A percentile compares a stretch with the other conserved stretches of the same genome.
phyloP scores from a whole-genome alignment of 2,329 filamentous ascomycete genomes.

The Leptographium galeiforme region DNA sequence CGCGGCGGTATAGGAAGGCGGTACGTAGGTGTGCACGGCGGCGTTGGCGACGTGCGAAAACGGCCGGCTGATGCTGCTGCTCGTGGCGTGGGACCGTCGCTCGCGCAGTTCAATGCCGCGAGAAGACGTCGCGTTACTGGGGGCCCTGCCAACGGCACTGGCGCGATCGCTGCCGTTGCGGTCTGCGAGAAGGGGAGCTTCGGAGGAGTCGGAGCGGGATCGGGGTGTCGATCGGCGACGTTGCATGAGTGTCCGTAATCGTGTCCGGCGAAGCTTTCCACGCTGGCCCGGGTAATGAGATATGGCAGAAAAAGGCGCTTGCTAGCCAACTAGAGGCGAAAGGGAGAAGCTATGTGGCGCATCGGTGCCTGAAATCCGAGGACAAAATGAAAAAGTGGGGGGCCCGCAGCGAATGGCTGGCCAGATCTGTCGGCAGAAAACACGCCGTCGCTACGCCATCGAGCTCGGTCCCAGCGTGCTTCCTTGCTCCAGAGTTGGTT shows the following conservation, averaged over 20 bases:
- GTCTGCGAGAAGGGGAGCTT: not conserved
- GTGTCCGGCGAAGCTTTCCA: not conserved
- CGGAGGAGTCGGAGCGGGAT: not conserved
- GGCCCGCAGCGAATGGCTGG: not conserved
- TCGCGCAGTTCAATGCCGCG: constrained; percentile 11
- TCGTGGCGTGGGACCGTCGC: constrained; percentile 8
- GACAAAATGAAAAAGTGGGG: not conserved
- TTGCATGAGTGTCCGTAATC: constrained; percentile 7
- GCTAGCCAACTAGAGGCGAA: not conserved
- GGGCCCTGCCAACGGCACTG: not conserved
- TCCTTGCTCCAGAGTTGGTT: no score
- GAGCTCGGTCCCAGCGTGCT: no score
- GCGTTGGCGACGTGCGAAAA: constrained; percentile 1
- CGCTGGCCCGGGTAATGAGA: not conserved
- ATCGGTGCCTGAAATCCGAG: not conserved
- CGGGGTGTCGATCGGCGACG: constrained; percentile 9
- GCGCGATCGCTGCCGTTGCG: not conserved
- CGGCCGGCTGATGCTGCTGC: constrained; percentile 10
- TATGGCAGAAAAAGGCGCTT: not conserved
- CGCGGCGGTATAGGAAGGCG: not conserved
- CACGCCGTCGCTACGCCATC: no score
- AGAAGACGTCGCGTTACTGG: not conserved
- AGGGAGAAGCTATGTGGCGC: not conserved
- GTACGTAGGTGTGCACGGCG: not conserved
- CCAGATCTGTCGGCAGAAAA: not conserved